Evolutionary conservation across 2,329 filamentous ascomycete species (phyloP).

Genomic region (Aspergillus viridinutans): DNA sequence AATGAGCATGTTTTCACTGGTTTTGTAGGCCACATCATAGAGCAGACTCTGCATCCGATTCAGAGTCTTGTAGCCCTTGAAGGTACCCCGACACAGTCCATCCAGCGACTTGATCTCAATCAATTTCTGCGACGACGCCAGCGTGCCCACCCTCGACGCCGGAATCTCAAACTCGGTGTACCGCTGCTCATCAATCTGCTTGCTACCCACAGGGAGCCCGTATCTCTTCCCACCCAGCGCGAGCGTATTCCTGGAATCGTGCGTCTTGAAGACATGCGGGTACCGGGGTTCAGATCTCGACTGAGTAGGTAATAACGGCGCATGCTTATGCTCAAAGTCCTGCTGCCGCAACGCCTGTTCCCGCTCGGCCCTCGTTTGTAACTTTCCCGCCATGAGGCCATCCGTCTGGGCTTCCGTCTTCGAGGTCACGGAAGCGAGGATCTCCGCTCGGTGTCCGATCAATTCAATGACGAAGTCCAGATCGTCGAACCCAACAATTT

Average conservation of each 20-base stretch:
- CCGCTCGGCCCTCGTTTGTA: slow-evolving; percentile 72
- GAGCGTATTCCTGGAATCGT: slow-evolving; percentile 80
- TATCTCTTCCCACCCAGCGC: slow-evolving; percentile 78
- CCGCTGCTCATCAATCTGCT: slow-evolving; percentile 65
- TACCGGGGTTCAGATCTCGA: slow-evolving; percentile 70
- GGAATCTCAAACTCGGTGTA: slow-evolving; percentile 91
- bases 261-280: slow-evolving; percentile 85
- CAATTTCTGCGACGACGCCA: slow-evolving; percentile 69
- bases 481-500: slow-evolving; percentile 89
- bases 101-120: slow-evolving; percentile 79
- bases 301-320: slow-evolving; percentile 65
- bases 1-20: slow-evolving; percentile 97
- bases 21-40: slow-evolving; percentile 91
- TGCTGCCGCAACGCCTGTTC: slow-evolving; percentile 71
- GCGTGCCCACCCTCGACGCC: slow-evolving; percentile 69
- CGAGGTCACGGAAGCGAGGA: slow-evolving; percentile 47
- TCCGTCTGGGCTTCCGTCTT: slow-evolving; percentile 37
- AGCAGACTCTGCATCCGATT: slow-evolving; percentile 98
- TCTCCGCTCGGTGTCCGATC: slow-evolving; percentile 69
- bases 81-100: slow-evolving; percentile 83
- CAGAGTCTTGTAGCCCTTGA: slow-evolving; percentile 86
- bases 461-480: slow-evolving; percentile 89
- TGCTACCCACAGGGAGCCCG: slow-evolving; percentile 70
- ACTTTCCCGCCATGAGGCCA: slow-evolving; percentile 47
- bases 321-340: slow-evolving; percentile 79